phyloP scores from a whole-genome alignment of 208 protist genomes.

The Wallacemonas collosoma region DNA sequence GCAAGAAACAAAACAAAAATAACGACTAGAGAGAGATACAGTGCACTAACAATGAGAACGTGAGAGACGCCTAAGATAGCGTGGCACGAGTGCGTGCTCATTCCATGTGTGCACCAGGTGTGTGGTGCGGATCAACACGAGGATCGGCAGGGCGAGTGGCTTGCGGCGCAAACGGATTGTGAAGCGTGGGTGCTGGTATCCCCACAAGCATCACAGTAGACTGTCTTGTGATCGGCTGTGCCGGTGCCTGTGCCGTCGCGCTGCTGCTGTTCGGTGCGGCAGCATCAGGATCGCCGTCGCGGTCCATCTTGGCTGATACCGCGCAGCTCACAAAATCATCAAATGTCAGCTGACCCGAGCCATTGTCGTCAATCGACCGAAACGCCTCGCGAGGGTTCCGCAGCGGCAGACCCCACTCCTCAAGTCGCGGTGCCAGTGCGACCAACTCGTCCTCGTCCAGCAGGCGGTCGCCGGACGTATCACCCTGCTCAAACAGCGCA shows the following conservation, averaged over 20 bases:
- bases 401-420: conserved; percentile 39
- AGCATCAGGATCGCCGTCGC: conserved; percentile 29
- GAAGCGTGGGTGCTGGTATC: not conserved
- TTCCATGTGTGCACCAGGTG: no score
- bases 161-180: not conserved
- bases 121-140: no score
- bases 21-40: no score
- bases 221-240: not conserved
- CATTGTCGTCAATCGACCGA: conserved; percentile 48
- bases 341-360: conserved; percentile 44
- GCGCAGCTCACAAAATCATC: conserved; percentile 57
- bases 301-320: conserved; percentile 29
- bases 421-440: conserved; percentile 26
- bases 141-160: no score
- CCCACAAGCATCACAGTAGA: not conserved
- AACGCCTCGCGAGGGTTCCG: conserved; percentile 33
- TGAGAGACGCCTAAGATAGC: no score
- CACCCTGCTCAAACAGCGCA: conserved; percentile 57
- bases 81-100: no score
- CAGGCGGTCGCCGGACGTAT: conserved; percentile 41
- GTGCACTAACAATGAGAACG: no score
- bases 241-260: no score
- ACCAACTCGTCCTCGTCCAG: conserved; percentile 50
- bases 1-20: no score
- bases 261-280: not conserved